Percentiles rank a stretch among this genome's conserved stretches.
Conservation (phyloP, 139 green algal species). For the Tetradesmus lagerheimii region DNA sequence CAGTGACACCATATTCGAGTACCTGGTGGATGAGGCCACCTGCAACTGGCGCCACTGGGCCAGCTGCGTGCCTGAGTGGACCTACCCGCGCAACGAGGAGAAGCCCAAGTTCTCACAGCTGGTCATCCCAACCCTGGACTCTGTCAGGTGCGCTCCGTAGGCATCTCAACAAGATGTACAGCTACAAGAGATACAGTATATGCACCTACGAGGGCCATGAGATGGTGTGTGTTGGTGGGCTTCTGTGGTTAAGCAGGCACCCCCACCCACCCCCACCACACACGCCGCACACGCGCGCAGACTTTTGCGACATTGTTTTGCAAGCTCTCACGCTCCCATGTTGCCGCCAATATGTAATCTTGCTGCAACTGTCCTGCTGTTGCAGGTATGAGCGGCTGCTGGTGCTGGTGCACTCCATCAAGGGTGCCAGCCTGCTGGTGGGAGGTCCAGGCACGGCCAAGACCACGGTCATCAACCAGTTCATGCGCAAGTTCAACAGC, state of each 20-base stretch:
- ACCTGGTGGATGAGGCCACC: conserved; percentile 75
- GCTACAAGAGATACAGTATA: no score
- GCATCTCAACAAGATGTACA: neutral
- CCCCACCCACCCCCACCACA: no score
- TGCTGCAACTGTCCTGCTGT: neutral
- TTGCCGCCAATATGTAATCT: no score
- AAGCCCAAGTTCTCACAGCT: conserved; percentile 91
- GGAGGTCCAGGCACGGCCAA: conserved; percentile 95
- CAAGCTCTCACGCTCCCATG: no score
- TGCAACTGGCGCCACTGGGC: conserved; percentile 86
- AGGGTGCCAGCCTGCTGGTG: conserved; percentile 83
- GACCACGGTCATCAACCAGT: conserved; percentile 89
- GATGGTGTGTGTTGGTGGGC: no score
- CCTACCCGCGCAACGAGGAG: conserved; percentile 84
- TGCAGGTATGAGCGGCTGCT: conserved; percentile 86
- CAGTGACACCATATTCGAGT: conserved; percentile 90
- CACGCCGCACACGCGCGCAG: no score
- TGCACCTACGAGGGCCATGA: no score
- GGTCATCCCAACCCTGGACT: conserved; percentile 94
- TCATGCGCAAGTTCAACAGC: conserved; percentile 66
- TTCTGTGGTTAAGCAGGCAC: no score
- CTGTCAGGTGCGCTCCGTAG: conserved; percentile 61
- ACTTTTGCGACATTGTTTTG: no score
- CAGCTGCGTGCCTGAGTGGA: conserved; percentile 83
- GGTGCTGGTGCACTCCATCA: conserved; percentile 74